A percentile compares a stretch with the other conserved stretches of the same genome.
Conservation (phyloP, 805 yeast genomes). For the Komagataella ulmi region DNA sequence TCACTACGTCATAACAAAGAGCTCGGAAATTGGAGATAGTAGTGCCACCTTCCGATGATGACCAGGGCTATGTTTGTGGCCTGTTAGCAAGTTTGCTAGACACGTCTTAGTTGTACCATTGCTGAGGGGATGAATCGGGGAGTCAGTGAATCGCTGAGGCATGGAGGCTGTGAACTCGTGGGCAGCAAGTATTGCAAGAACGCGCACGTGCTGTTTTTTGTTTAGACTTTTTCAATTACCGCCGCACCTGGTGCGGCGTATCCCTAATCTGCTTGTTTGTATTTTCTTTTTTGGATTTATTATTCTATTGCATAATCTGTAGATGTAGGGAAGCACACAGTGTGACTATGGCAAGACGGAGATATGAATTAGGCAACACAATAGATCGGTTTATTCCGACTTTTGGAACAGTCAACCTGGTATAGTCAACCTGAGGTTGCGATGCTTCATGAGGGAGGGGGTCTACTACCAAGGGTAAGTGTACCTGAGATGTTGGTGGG, state of each 20-base stretch:
- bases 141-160: not conserved
- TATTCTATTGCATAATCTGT: not conserved
- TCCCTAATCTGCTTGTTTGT: not conserved
- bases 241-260: not conserved
- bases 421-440: not conserved
- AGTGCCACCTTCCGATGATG: not conserved
- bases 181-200: not conserved
- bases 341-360: not conserved
- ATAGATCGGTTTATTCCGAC: not conserved
- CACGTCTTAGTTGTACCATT: not conserved
- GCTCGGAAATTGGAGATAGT: not conserved
- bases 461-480: not conserved
- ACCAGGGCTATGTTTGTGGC: not conserved
- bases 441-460: not conserved
- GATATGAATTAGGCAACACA: not conserved
- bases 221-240: not conserved
- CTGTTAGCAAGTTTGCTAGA: not conserved
- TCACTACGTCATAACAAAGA: not conserved
- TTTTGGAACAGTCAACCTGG: too few species aligned
- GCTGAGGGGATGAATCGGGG: not conserved
- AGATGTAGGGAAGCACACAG: not conserved
- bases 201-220: not conserved
- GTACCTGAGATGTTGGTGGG: too few species aligned
- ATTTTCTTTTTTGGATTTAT: too few species aligned
- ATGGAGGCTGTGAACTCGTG: not conserved